Evolutionary conservation across 306 rosid genomes (phyloP), one percentile per base, ranked within the genome.

Genomic region (Prunus armeniaca): DNA sequence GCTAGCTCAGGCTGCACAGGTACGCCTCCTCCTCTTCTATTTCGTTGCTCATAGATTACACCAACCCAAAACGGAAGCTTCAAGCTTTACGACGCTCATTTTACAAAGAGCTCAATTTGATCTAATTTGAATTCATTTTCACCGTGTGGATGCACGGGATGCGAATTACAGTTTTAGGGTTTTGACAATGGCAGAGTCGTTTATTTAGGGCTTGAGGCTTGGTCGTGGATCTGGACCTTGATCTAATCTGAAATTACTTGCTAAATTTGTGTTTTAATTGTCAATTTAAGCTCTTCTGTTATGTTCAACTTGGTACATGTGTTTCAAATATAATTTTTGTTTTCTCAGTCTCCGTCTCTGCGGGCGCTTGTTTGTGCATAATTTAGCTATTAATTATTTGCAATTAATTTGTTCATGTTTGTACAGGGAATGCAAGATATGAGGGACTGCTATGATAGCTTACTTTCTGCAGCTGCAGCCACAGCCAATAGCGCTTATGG

Each of bases 401-500:
- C 18, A 69, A 62, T 58, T 69, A 62, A 11, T 77, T 46, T 70
- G 55, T 32, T 66, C 19, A 75, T 65, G 52, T 77, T 56, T 19
- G 76, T 80, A 78, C 86, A 93, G 98, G 97, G 88, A 57, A 83
- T 93, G 97, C 86, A 86, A 75, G 97, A 90, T 60, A 93, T 94
- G 94, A 86, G 92, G 65, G 96, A 94, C 67, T 94, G 98, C 84
- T 94, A 94, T 45, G 98, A 91, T 74, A 82, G 91, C 87, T 87
- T 94, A 76, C 97, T 91, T 80, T 87, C 98, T 55, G 94, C 98
- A 6, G 96, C 98, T 12, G 98, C 97, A 5, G 98, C 98, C 43
- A 94, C 98, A 12, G 88, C 92, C 70, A 94, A 91, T 81, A 90
- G 98, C 72, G 96, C 98, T 76, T 94, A 88, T 56, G 98, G 98